These are phyloP conservation scores for Gossypium rotundifolium DNA, from an alignment of 345 rosid species.

Conservation along the genomic window DNA sequence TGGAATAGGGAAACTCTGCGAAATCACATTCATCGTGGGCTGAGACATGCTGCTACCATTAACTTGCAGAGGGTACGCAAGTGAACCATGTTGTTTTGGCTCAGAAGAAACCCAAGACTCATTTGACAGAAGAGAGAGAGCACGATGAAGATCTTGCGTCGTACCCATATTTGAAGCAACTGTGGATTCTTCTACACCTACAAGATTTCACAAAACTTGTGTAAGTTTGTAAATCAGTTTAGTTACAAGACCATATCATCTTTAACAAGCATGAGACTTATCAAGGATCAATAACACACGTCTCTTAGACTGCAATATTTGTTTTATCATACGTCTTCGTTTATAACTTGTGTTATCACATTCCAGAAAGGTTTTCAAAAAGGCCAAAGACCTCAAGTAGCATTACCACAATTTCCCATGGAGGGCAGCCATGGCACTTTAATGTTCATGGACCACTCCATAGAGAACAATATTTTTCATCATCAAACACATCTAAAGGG, in stretches of 20 bases:
- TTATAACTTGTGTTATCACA: neutral
- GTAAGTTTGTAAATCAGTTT: slow-evolving; percentile 10
- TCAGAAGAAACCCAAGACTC: slow-evolving; percentile 47
- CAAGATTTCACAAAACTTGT: slow-evolving; percentile 6
- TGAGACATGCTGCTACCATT: slow-evolving; percentile 26
- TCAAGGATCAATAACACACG: neutral
- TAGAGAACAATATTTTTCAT: neutral
- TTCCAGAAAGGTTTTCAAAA: neutral
- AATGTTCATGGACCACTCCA: neutral
- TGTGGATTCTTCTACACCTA: slow-evolving; percentile 55
- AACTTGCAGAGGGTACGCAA: slow-evolving; percentile 26
- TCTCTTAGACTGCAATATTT: no score
- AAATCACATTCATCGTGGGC: slow-evolving; percentile 17
- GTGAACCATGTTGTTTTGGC: slow-evolving; percentile 42
- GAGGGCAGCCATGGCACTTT: neutral
- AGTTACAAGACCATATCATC: neutral
- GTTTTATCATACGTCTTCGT: neutral
- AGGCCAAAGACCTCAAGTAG: neutral
- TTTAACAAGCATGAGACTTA: neutral
- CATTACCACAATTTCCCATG: neutral
- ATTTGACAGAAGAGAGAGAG: slow-evolving; percentile 99
- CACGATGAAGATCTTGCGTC: slow-evolving; percentile 71
- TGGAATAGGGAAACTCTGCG: slow-evolving; percentile 28
- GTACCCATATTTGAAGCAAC: slow-evolving; percentile 47
- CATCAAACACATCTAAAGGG: neutral